These are phyloP conservation scores for Discostella pseudostelligera DNA, from an alignment of 108 stramenopile species.

Conservation along the genomic window DNA sequence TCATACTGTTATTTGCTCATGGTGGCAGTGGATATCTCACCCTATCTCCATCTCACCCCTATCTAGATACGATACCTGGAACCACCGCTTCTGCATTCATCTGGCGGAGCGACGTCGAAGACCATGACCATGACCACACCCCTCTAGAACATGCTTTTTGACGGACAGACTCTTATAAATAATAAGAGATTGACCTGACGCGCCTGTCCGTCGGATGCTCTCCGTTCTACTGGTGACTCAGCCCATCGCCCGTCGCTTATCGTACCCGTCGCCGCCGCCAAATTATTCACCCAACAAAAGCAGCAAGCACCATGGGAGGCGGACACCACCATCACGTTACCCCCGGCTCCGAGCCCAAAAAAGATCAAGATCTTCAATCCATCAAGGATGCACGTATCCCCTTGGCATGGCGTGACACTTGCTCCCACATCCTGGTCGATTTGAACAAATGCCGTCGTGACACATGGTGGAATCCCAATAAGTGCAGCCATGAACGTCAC, in stretches of 20 bases:
- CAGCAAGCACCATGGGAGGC: conserved; percentile 47
- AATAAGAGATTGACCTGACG: no score
- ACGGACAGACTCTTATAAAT: no score
- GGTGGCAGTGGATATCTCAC: no score
- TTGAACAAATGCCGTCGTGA: conserved; percentile 89
- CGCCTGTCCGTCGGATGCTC: no score
- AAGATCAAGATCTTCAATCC: conserved; percentile 79
- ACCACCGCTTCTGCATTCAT: no score
- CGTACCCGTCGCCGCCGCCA: neutral
- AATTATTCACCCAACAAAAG: neutral
- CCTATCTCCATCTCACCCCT: no score
- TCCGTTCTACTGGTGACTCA: no score
- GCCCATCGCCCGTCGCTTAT: no score
- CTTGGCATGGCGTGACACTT: conserved; percentile 93
- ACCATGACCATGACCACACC: no score
- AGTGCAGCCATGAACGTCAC: conserved; percentile 92
- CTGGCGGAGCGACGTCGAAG: no score
- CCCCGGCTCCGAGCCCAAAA: conserved; percentile 68
- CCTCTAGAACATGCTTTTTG: no score
- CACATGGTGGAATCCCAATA: conserved; percentile 79
- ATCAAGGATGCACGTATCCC: conserved; percentile 80
- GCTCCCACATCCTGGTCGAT: conserved; percentile 88
- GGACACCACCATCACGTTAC: conserved; percentile 57
- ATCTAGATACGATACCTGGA: no score
- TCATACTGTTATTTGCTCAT: conserved; percentile 5